These are phyloP conservation scores for Endoconidiophora laricicola DNA, from an alignment of 2,329 filamentous ascomycete species.

Conservation along the genomic window DNA sequence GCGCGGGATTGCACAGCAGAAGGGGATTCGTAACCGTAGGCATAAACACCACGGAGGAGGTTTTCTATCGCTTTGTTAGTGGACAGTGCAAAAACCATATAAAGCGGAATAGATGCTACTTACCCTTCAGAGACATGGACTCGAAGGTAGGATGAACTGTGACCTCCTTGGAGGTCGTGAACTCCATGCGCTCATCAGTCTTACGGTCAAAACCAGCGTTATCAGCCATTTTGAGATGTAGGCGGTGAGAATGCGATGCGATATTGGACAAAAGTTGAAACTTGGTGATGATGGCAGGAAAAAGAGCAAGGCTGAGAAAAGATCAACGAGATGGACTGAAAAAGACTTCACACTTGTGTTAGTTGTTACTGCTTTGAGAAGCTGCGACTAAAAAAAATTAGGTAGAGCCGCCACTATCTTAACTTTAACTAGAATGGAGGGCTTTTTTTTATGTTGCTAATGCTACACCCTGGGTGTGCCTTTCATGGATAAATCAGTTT, in stretches of 20 bases:
- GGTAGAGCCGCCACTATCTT: neutral
- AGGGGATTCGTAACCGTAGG: slow-evolving; percentile 95
- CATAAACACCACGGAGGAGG: slow-evolving; percentile 89
- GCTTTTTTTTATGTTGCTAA: too few relatives aligned
- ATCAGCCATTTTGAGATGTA: slow-evolving; percentile 59
- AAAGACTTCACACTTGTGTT: too few relatives aligned
- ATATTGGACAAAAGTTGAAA: neutral
- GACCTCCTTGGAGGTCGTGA: slow-evolving; percentile 94
- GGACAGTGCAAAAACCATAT: neutral
- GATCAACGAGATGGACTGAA: too few relatives aligned
- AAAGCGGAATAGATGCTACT: slow-evolving; percentile 13
- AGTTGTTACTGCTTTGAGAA: neutral
- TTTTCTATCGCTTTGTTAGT: slow-evolving; percentile 40
- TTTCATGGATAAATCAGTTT: neutral
- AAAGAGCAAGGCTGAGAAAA: too few relatives aligned
- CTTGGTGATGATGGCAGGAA: neutral
- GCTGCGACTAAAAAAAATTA: slow-evolving; percentile 6
- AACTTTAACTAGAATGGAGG: neutral
- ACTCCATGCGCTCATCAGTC: slow-evolving; percentile 93
- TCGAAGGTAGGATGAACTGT: slow-evolving; percentile 87
- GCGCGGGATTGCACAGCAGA: slow-evolving; percentile 95
- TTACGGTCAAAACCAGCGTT: slow-evolving; percentile 62
- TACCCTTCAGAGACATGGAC: slow-evolving; percentile 85
- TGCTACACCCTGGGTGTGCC: neutral
- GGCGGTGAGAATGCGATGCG: neutral